A percentile compares a stretch with the other conserved stretches of the same genome.
These are phyloP conservation scores for Gossypium schwendimanii DNA, from an alignment of 441 rosid species.

Conservation along the genomic window DNA sequence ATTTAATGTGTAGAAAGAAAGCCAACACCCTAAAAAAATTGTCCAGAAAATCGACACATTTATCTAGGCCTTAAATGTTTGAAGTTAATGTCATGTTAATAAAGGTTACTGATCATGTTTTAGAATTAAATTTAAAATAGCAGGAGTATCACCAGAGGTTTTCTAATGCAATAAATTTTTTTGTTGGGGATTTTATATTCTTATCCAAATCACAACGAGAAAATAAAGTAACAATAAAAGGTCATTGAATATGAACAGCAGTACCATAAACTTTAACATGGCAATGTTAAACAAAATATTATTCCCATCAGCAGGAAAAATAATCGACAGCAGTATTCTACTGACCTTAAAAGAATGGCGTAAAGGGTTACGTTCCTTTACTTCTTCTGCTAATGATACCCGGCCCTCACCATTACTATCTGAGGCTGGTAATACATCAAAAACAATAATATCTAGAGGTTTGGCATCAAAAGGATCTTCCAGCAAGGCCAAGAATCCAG, in stretches of 20 bases:
- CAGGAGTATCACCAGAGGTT: neutral
- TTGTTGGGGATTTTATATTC: neutral
- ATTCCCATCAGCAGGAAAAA: neutral
- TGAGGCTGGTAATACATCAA: slow-evolving; percentile 85
- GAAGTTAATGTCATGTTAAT: no score
- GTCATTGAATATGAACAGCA: neutral
- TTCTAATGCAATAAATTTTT: neutral
- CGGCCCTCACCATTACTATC: slow-evolving; percentile 79
- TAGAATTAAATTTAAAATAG: neutral
- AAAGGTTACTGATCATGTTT: neutral
- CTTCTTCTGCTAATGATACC: slow-evolving; percentile 73
- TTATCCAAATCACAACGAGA: neutral
- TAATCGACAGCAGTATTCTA: neutral
- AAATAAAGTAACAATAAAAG: neutral
- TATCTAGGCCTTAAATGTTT: neutral
- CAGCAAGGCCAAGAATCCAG: slow-evolving; percentile 91
- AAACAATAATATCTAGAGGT: slow-evolving; percentile 83
- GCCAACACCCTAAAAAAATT: neutral
- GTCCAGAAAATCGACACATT: neutral
- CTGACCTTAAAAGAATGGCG: slow-evolving; percentile 87
- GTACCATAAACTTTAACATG: neutral
- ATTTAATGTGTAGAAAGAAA: neutral
- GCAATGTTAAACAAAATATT: neutral
- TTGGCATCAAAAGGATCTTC: slow-evolving; percentile 79
- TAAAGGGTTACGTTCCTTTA: slow-evolving; percentile 84